Base-by-base conservation (phyloP, 345 rosid genomes). In the Acer negundo region DNA sequence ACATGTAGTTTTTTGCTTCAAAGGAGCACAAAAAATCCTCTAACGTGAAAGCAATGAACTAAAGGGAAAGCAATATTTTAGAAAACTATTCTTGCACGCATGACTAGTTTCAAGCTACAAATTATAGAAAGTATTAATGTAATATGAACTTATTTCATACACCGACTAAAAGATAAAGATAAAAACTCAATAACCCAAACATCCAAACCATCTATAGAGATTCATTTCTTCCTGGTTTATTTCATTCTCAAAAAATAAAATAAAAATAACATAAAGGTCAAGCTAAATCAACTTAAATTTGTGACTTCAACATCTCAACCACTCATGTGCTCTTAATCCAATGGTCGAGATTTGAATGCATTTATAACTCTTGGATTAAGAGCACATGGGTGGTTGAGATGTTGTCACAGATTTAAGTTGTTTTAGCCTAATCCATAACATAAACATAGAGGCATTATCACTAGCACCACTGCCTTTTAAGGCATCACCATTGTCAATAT, bases 51-150 rank as follows among this genome's bases (percentile, higher is more conserved):
- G 26, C 26, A 0, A 20, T 6, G 10, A 28, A 66, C 64, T 16
- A 2, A 67, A 75, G 44, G 64, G 64, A 22, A 7, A 56, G 62
- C 62, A 11, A 38, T 31, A 73, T 66, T 64, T 65, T 62, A 49
- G 62, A 20, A 31, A 58, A 72, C 12, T 7, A 72, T 55, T 53
- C 40, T 16, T 0, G 31, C 38, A 47, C 1, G 8, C n/a, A 24
- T 23, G 12, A 49, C 40, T 19, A n/a, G 23, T 17, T 72, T 56
- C 44, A 10, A 19, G 5, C 26, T 24, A 24, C 26, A 24, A 24
- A 24, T 24, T 24, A 24, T 24, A 24, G 26, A 24, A 24, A 24
- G 26, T 24, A 24, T 24, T 24, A 24, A 24, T 10, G 40, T 40
- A 11, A n/a, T 20, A 7, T 12, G 56, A 10, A 46, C 26, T 42